Evolutionary conservation across 31 red algal genomes (phyloP), one percentile per base, ranked within the genome.

Genomic region (Odonthalia washingtoniensis): DNA sequence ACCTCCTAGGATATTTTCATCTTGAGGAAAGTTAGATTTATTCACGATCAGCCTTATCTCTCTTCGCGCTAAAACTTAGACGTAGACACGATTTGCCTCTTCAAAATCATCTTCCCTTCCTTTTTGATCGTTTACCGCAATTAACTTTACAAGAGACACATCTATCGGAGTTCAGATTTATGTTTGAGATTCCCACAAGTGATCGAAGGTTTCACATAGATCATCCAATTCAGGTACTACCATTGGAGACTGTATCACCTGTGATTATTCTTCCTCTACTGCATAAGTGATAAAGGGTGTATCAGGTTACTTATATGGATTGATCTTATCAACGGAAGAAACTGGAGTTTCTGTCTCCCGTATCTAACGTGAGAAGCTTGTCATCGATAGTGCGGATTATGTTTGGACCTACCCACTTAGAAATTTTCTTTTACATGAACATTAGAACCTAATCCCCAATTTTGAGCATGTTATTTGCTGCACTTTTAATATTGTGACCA

Each of bases 281-380:
- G n/a, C n/a, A n/a, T 81, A n/a, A 0, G 52, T 18, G n/a, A 26
- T 21, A 14, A 21, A 57, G 9, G 49, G 9, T 21, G 49, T 9
- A 14, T 9, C 49, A 57, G 49, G 12, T 57, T 57, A 9, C 9
- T 21, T 57, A 14, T 81, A 44, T 81, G 44, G 0, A 81, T 45
- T 37, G 77, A 61, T 12, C 28, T 0, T 0, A 17, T 27, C 16
- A 27, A 37, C 5, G 5, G 77, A 33, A 26, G 0, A 70, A n/a
- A n/a, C n/a, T n/a, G n/a, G n/a, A n/a, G n/a, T n/a, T n/a, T n/a
- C n/a, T n/a, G n/a, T 66, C 77, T 6, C 0, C 77, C 3, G 5
- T 81, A 33, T 61, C 77, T 44, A 81, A 66, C 5, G 52, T 1
- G n/a, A 65, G 5, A 5, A 81, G 0, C 18, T 81, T 81, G 16